A percentile compares a stretch with the other conserved stretches of the same genome.
phyloP scores from a whole-genome alignment of 495 filamentous ascomycete genomes.

The Recurvomyces mirabilis region DNA sequence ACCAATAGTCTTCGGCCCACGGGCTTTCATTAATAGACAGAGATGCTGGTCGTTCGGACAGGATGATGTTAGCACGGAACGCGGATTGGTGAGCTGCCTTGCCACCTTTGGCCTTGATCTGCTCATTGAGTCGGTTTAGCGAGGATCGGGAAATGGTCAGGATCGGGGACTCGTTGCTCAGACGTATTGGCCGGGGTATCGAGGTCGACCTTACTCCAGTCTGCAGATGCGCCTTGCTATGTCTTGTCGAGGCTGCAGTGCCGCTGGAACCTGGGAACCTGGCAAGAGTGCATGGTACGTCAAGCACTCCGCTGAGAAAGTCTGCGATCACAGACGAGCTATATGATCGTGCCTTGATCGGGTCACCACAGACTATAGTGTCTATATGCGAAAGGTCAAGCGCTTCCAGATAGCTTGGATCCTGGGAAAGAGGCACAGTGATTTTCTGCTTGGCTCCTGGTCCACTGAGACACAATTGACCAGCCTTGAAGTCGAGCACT shows the following conservation, averaged over 20 bases:
- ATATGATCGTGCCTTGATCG: slow-evolving; percentile 57
- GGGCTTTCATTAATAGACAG: slow-evolving; percentile 38
- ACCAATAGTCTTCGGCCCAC: slow-evolving; percentile 52
- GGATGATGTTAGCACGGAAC: slow-evolving; percentile 75
- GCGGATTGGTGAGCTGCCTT: slow-evolving; percentile 53
- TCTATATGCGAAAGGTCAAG: slow-evolving; percentile 27
- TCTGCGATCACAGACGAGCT: slow-evolving; percentile 47
- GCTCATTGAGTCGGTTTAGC: slow-evolving; percentile 60
- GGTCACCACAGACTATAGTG: slow-evolving; percentile 71
- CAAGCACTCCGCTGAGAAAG: slow-evolving; percentile 64
- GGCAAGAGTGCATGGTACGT: slow-evolving; percentile 67
- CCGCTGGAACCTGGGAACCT: slow-evolving; percentile 57
- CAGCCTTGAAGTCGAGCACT: slow-evolving; percentile 49
- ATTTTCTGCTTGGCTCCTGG: slow-evolving; percentile 36
- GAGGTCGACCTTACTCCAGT: slow-evolving; percentile 29
- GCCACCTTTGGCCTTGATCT: slow-evolving; percentile 49
- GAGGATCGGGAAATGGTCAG: slow-evolving; percentile 71
- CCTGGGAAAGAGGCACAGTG: slow-evolving; percentile 51
- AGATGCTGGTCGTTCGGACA: slow-evolving; percentile 35
- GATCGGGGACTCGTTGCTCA: slow-evolving; percentile 90
- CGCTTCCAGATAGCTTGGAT: slow-evolving; percentile 38
- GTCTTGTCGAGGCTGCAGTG: slow-evolving; percentile 43
- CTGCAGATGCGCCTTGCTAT: slow-evolving; percentile 51
- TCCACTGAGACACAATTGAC: slow-evolving; percentile 40
- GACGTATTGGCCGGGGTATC: slow-evolving; percentile 48